Evolutionary conservation across 768 basidiomycete species (phyloP).

Genomic region (Tricholoma bakamatsutake): DNA sequence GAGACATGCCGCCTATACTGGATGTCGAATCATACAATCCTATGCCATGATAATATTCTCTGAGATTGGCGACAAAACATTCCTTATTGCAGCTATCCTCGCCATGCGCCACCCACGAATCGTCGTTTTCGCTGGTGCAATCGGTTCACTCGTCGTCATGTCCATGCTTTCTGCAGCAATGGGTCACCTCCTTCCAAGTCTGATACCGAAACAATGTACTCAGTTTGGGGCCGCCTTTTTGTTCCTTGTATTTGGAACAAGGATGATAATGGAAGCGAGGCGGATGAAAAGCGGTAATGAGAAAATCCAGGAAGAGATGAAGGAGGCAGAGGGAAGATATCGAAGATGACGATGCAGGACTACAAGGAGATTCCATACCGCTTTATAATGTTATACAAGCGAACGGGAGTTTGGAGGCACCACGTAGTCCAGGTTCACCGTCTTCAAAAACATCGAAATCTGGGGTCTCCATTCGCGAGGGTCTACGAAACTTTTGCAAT

Average conservation of each 20-base stretch:
- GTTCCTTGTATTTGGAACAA: slow-evolving; percentile 85
- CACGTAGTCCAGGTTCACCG: slow-evolving; percentile 10
- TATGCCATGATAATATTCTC: slow-evolving; percentile 36
- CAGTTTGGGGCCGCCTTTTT: slow-evolving; percentile 71
- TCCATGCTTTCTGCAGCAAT: slow-evolving; percentile 90
- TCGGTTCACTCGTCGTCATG: slow-evolving; percentile 87
- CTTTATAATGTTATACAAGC: slow-evolving; percentile 79
- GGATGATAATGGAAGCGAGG: slow-evolving; percentile 83
- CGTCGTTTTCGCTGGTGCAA: slow-evolving; percentile 84
- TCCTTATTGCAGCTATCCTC: slow-evolving; percentile 78
- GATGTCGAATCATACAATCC: no score
- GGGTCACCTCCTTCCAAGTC: slow-evolving; percentile 82
- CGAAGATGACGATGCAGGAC: slow-evolving; percentile 63
- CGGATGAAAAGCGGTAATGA: slow-evolving; percentile 72
- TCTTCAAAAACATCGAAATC: slow-evolving; percentile 19
- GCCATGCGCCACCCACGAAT: slow-evolving; percentile 90
- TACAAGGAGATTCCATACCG: slow-evolving; percentile 45
- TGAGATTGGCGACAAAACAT: slow-evolving; percentile 95
- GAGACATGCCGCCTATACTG: no score
- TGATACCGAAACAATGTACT: slow-evolving; percentile 71
- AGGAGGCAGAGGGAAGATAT: slow-evolving; percentile 96
- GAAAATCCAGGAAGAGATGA: slow-evolving; percentile 91
- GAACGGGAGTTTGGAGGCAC: slow-evolving; percentile 11
- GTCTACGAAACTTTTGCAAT: slow-evolving; percentile 76
- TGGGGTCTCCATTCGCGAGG: slow-evolving; percentile 37